These are phyloP conservation scores for Citrus cavaleriei DNA, from an alignment of 345 rosid genomes.

Conservation along the genomic window DNA sequence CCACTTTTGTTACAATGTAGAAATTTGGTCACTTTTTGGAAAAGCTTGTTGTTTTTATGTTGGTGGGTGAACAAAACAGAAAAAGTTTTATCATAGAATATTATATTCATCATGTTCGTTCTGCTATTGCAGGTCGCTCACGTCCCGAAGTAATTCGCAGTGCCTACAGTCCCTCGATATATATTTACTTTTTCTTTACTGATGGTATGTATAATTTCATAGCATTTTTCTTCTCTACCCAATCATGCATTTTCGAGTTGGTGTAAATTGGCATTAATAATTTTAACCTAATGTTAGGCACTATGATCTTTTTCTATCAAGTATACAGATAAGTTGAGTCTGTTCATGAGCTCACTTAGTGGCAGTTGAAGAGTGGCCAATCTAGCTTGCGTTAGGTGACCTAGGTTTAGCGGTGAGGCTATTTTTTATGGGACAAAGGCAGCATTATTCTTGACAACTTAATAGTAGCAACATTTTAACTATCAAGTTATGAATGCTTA, in stretches of 20 bases:
- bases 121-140: slow-evolving; percentile 7
- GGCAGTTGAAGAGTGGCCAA: not conserved
- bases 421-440: not conserved
- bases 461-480: not conserved
- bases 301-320: not conserved
- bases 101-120: not conserved
- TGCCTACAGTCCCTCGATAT: not conserved
- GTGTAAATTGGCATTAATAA: not conserved
- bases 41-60: not conserved
- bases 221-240: not conserved
- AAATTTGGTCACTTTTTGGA: not conserved
- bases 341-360: not conserved
- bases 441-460: not conserved
- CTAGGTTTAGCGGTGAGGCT: not conserved
- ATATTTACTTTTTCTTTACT: not conserved
- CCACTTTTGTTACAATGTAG: not conserved
- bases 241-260: not conserved
- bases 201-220: slow-evolving; percentile 14
- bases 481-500: not conserved
- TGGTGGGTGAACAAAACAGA: not conserved
- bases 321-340: not conserved
- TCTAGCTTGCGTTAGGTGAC: not conserved
- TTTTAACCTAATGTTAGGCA: not conserved
- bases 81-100: not conserved
- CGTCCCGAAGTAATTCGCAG: not conserved